Conservation (phyloP, 441 rosid genomes). For the Pelargonium australe region DNA sequence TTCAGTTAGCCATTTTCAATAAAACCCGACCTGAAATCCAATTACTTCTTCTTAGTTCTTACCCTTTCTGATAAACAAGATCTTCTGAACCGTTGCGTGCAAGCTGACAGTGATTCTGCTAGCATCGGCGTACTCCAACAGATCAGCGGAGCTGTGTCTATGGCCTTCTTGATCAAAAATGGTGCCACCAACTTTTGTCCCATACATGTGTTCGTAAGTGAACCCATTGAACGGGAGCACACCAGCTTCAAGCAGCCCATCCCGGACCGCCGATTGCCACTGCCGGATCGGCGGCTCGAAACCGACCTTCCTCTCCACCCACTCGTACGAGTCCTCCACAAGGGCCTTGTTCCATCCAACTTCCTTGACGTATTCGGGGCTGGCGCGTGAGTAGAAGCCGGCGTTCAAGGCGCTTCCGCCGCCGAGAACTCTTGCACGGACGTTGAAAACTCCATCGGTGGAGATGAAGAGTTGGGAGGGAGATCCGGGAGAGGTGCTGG, state of each 20-base stretch:
- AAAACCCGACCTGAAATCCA: too few species aligned
- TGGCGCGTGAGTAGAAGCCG: slow-evolving; percentile 80
- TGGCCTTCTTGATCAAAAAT: slow-evolving; percentile 57
- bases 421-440: slow-evolving; percentile 83
- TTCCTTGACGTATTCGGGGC: slow-evolving; percentile 57
- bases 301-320: slow-evolving; percentile 74
- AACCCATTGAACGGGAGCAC: slow-evolving; percentile 70
- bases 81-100: slow-evolving; percentile 54
- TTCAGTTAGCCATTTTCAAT: too few species aligned
- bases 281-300: slow-evolving; percentile 51
- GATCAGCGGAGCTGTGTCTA: slow-evolving; percentile 77
- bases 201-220: slow-evolving; percentile 69
- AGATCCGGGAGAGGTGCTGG: slow-evolving; percentile 32
- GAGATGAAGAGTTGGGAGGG: slow-evolving; percentile 80
- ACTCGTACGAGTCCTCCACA: slow-evolving; percentile 67
- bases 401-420: slow-evolving; percentile 89
- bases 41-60: too few species aligned
- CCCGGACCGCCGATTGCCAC: slow-evolving; percentile 81
- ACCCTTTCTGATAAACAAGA: slow-evolving; percentile 41
- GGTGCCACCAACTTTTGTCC: slow-evolving; percentile 84
- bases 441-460: slow-evolving; percentile 78
- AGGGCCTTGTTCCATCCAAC: slow-evolving; percentile 75
- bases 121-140: slow-evolving; percentile 56
- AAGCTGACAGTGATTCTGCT: slow-evolving; percentile 48
- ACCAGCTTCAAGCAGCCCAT: slow-evolving; percentile 66